phyloP scores from a whole-genome alignment of 2,329 filamentous ascomycete genomes.

The Fusarium fujikuroi region DNA sequence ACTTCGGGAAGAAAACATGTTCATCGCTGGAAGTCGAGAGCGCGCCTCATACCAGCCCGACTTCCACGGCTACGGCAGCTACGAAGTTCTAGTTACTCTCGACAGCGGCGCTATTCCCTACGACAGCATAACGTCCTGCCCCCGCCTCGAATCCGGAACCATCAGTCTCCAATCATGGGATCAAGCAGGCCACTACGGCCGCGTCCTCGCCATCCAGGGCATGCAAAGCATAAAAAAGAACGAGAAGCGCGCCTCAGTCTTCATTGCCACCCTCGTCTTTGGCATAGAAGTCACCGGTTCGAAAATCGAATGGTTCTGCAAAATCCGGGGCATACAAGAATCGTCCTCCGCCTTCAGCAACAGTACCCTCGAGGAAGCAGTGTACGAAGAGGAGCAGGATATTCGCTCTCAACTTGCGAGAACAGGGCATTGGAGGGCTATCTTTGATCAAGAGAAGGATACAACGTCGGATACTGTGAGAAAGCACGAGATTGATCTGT shows the following conservation, averaged over 20 bases:
- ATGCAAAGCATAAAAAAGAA: slow-evolving; percentile 24
- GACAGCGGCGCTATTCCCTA: slow-evolving; percentile 12
- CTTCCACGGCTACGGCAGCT: slow-evolving; percentile 8
- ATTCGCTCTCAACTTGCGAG: neutral
- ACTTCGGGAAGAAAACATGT: slow-evolving; percentile 15
- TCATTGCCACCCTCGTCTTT: slow-evolving; percentile 15
- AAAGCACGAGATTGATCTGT: slow-evolving; percentile 16
- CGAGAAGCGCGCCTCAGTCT: slow-evolving; percentile 19
- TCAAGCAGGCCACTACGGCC: slow-evolving; percentile 6
- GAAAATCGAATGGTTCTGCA: slow-evolving; percentile 21
- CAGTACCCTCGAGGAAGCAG: neutral
- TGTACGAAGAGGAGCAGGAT: slow-evolving; percentile 18
- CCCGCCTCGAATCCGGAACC: neutral
- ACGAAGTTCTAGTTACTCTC: slow-evolving; percentile 4
- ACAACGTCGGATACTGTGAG: neutral
- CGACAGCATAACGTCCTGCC: slow-evolving; percentile 12
- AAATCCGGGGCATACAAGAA: slow-evolving; percentile 6
- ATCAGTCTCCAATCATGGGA: slow-evolving; percentile 11
- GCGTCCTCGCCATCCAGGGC: slow-evolving; percentile 14
- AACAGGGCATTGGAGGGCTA: slow-evolving; percentile 4
- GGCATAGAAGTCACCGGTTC: neutral
- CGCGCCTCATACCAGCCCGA: slow-evolving; percentile 1
- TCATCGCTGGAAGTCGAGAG: slow-evolving; percentile 14
- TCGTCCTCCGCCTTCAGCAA: neutral
- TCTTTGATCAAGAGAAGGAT: slow-evolving; percentile 10